These are phyloP conservation scores for Eragrostis tef DNA, from an alignment of 202 grass and related monocot species.

Conservation along the genomic window DNA sequence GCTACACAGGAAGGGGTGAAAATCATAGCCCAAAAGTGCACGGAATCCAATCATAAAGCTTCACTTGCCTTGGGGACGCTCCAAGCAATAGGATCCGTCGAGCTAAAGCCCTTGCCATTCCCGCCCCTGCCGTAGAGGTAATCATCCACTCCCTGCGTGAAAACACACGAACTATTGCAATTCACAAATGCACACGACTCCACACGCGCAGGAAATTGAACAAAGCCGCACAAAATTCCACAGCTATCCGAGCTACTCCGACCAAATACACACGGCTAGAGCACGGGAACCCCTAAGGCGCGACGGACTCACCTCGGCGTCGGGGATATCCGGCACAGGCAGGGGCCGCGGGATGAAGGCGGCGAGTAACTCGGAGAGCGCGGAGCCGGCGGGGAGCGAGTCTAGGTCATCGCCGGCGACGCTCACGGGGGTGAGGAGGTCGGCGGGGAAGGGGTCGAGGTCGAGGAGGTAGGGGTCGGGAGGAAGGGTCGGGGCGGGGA, in stretches of 20 bases:
- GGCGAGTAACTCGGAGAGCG: constrained; percentile 60
- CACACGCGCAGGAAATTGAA: neutral
- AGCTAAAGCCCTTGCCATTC: constrained; percentile 45
- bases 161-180: constrained; percentile 19
- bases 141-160: constrained; percentile 53
- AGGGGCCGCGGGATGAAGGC: constrained; percentile 52
- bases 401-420: constrained; percentile 43
- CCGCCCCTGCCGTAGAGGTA: constrained; percentile 60
- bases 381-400: constrained; percentile 55
- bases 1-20: neutral
- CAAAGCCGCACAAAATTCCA: constrained; percentile 15
- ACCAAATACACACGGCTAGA: constrained; percentile 26
- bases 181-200: constrained; percentile 13
- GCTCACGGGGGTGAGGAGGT: constrained; percentile 36
- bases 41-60: constrained; percentile 20
- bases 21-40: neutral
- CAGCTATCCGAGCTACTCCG: constrained; percentile 9
- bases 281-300: constrained; percentile 17
- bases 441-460: constrained; percentile 35
- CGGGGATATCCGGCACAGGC: constrained; percentile 25
- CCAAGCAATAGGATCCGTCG: constrained; percentile 28
- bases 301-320: constrained; percentile 47
- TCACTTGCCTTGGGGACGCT: constrained; percentile 54
- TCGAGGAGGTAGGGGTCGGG: constrained; percentile 42
- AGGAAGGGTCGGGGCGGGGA: constrained; percentile 58